Evolutionary conservation across 192 early-diverging fungal species (phyloP).

Genomic region (Gryganskiella cystojenkinii): DNA sequence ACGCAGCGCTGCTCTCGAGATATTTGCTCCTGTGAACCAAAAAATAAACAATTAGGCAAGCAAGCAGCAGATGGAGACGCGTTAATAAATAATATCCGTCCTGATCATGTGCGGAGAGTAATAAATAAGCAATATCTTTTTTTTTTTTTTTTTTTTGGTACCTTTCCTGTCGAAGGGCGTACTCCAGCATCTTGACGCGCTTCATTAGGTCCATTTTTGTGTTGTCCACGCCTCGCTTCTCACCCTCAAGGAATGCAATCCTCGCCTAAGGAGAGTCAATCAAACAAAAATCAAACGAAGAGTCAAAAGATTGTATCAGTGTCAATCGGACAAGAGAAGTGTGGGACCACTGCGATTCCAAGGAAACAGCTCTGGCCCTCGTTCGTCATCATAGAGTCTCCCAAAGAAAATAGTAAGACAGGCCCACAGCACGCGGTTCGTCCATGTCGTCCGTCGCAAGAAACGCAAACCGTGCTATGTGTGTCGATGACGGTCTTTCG

Average conservation of each 20-base stretch:
- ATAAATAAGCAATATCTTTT: not conserved
- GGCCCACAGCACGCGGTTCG: no score
- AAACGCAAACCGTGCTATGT: no score
- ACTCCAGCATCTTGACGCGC: constrained; percentile 91
- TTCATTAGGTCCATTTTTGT: constrained; percentile 77
- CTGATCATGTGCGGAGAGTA: not conserved
- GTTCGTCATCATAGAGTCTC: no score
- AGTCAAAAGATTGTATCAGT: not conserved
- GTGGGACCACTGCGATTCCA: not conserved
- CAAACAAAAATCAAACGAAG: not conserved
- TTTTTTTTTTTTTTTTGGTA: no score
- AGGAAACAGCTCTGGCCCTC: no score
- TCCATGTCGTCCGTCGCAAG: no score
- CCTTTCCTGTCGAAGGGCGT: constrained; percentile 81
- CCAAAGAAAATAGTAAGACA: no score
- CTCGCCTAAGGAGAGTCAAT: constrained; percentile 65
- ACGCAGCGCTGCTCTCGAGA: constrained; percentile 18
- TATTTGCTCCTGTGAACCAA: constrained; percentile 50
- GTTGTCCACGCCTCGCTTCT: constrained; percentile 78
- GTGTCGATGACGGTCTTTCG: not conserved
- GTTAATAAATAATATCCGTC: not conserved
- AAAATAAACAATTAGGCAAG: not conserved
- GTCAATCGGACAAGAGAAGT: not conserved
- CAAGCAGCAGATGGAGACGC: not conserved
- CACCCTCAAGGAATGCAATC: constrained; percentile 81